A percentile compares a stretch with the other conserved stretches of the same genome.
Evolutionary conservation across 805 yeast genomes (phyloP).

Genomic region (Candida piceae): DNA sequence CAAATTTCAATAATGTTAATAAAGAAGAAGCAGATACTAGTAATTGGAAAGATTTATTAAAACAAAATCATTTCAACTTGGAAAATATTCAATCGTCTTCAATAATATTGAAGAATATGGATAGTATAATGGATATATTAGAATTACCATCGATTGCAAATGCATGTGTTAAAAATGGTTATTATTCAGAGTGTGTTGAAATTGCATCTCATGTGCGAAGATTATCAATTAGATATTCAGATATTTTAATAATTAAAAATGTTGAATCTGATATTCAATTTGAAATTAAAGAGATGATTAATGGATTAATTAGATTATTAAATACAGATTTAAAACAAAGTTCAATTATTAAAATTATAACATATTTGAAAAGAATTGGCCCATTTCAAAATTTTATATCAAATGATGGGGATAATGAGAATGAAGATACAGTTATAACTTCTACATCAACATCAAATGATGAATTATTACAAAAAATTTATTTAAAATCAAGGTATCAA

Average conservation of each 20-base stretch:
- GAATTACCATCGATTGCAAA: slow-evolving; percentile 80
- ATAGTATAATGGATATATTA: slow-evolving; percentile 67
- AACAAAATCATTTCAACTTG: slow-evolving; percentile 13
- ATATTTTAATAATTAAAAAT: slow-evolving; percentile 44
- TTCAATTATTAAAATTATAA: slow-evolving; percentile 71
- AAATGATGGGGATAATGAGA: too few relatives aligned
- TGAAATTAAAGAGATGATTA: slow-evolving; percentile 59
- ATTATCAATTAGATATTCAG: slow-evolving; percentile 64
- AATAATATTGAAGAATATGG: slow-evolving; percentile 53
- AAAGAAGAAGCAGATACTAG: slow-evolving; percentile 12
- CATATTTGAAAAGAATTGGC: slow-evolving; percentile 67
- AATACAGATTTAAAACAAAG: slow-evolving; percentile 75
- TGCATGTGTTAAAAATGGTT: slow-evolving; percentile 81
- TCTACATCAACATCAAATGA: slow-evolving; percentile 14
- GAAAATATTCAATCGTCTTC: slow-evolving; percentile 2
- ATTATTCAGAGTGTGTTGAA: slow-evolving; percentile 86
- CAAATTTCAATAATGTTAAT: slow-evolving; percentile 24
- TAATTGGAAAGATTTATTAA: slow-evolving; percentile 20
- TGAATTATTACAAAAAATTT: slow-evolving; percentile 47
- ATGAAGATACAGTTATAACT: slow-evolving; percentile 2
- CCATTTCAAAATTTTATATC: slow-evolving; percentile 37
- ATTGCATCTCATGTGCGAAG: slow-evolving; percentile 70
- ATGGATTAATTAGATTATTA: slow-evolving; percentile 62
- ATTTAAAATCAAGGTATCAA: slow-evolving; percentile 60
- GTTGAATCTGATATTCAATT: slow-evolving; percentile 47